Evolutionary conservation across 306 rosid species (phyloP), one percentile per base, ranked within the genome.

Genomic region (Cajanus cajan): DNA sequence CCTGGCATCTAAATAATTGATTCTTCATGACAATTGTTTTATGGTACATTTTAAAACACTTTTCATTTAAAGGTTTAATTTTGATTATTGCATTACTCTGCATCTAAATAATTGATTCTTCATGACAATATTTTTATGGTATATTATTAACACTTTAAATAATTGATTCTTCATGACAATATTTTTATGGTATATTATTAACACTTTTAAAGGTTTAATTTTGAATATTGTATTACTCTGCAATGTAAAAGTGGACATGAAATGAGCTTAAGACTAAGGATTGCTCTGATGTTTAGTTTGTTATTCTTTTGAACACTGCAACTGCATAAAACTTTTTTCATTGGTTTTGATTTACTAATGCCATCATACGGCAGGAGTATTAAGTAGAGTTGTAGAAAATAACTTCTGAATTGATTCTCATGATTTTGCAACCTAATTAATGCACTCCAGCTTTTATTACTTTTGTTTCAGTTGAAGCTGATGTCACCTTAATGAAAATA

Each of bases 401-500:
- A 79, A 21, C 44, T 11, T 43, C 19, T 10, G 50, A 28, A 28
- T 41, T 50, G 74, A 48, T 48, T 77, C 63, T 48, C 54, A 16
- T 40, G 34, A 34, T 50, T 82, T 39, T 40, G 43, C 34, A 34
- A 22, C 36, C 22, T 13, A 71, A 21, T 61, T 40, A 25, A 44
- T 51, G 31, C 41, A 19, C 21, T 73, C 48, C 9, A 51, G 37
- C 62, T 62, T 80, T 40, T 51, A 11, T 62, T 40, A 43, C 10
- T 21, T 9, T 15, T 55, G 21, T 78, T 45, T 12, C 34, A 15
- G 77, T 57, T 63, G 21, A 79, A 71, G 50, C 22, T 73, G 40
- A 15, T 63, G 80, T 13, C 62, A 2, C 22, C 54, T 31, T 81
- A 7, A 50, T 57, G 55, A 84, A 76, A 78, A 28, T 71, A 11